These are phyloP conservation scores for Achaetomiella virescens DNA, from an alignment of 495 filamentous ascomycete species.

Conservation along the genomic window DNA sequence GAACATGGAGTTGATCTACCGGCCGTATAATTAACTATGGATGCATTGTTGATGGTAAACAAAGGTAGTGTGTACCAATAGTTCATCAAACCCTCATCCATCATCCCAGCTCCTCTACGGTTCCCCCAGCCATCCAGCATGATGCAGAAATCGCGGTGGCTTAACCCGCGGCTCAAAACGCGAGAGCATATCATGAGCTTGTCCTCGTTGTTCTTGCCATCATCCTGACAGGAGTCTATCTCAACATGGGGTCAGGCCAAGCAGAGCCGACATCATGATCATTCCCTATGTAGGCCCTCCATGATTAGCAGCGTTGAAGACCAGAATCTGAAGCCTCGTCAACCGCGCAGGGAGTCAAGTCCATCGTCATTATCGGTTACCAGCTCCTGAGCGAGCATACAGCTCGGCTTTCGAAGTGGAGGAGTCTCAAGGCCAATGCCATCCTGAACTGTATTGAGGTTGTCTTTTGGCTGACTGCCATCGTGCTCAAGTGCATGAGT, in stretches of 20 bases:
- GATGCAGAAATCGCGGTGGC: not conserved
- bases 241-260: not conserved
- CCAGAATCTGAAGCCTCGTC: not conserved
- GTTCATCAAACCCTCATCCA: too few relatives aligned
- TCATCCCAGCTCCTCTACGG: too few relatives aligned
- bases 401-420: not conserved
- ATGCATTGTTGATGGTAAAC: too few relatives aligned
- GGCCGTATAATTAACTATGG: too few relatives aligned
- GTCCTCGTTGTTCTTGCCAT: not conserved
- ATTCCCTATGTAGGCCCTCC: not conserved
- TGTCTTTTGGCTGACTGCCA: conserved; percentile 2
- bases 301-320: not conserved
- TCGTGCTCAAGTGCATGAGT: conserved; percentile 3
- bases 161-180: not conserved
- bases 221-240: not conserved
- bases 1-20: too few relatives aligned
- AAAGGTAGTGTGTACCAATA: too few relatives aligned
- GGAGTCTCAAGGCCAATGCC: not conserved
- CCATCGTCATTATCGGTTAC: not conserved
- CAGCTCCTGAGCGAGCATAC: not conserved
- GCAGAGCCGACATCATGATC: not conserved
- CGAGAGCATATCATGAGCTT: not conserved
- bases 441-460: conserved; percentile 2
- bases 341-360: not conserved
- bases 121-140: not conserved